phyloP scores from a whole-genome alignment of 1,139 yeast genomes.

The Hemisphaericaspora subhashii region DNA sequence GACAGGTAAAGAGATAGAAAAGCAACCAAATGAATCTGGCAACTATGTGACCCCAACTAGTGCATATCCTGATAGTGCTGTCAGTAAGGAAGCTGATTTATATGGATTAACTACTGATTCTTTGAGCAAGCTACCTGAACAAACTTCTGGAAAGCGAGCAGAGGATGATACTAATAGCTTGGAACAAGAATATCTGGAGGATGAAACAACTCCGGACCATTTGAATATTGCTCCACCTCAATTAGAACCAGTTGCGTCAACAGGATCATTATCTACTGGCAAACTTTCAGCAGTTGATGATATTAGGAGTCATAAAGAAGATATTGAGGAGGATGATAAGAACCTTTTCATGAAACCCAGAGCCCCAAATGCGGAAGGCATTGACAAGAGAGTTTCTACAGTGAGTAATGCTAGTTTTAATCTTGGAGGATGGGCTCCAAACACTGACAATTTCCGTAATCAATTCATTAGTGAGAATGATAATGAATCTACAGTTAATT shows the following conservation, averaged over 20 bases:
- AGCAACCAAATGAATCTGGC: not conserved
- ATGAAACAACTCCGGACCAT: constrained; percentile 2
- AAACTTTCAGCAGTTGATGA: constrained; percentile 21
- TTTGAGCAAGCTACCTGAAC: constrained; percentile 29
- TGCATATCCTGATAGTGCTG: constrained; percentile 4
- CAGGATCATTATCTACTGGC: constrained; percentile 44
- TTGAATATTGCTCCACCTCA: constrained; percentile 12
- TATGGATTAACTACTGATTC: constrained; percentile 30
- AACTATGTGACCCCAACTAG: constrained; percentile 1
- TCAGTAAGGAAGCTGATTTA: constrained; percentile 24
- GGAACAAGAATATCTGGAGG: constrained; percentile 3
- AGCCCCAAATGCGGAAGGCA: constrained; percentile 2
- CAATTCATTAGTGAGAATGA: constrained; percentile 51
- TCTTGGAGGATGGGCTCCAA: constrained; percentile 56
- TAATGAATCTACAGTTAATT: constrained; percentile 39
- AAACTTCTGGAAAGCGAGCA: too few species aligned
- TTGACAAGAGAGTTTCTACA: constrained; percentile 33
- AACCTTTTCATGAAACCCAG: constrained; percentile 8
- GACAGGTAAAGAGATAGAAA: not conserved
- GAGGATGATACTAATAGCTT: too few species aligned
- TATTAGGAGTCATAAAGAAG: not conserved
- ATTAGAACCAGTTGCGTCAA: constrained; percentile 29
- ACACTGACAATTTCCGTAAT: constrained; percentile 49
- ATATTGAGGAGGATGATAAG: constrained; percentile 9
- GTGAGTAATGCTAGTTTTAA: constrained; percentile 41